phyloP scores from a whole-genome alignment of 768 basidiomycete species.

The Tricholoma sp. region DNA sequence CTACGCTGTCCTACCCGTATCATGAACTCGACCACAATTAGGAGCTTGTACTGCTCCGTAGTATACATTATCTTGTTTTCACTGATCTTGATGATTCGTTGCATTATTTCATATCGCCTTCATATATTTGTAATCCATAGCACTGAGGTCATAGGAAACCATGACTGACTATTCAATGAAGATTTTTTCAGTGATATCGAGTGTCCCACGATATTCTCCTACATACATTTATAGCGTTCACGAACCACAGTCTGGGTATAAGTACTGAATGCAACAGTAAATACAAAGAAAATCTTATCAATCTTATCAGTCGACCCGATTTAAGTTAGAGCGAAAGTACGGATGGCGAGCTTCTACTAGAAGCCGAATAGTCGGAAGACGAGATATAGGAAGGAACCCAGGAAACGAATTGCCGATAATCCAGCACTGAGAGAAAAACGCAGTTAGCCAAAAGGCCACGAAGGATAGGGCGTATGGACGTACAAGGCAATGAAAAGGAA shows the following conservation, averaged over 20 bases:
- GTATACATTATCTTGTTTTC: not conserved
- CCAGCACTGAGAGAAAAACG: constrained; percentile 49
- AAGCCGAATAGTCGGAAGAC: constrained; percentile 67
- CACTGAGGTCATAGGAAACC: not conserved
- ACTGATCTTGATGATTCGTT: not conserved
- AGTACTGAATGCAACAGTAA: not conserved
- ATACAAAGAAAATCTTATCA: not conserved
- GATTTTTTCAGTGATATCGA: not conserved
- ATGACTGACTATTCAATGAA: not conserved
- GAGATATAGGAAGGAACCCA: constrained; percentile 75
- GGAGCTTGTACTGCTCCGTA: not conserved
- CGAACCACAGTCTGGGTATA: no score
- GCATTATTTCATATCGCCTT: not conserved
- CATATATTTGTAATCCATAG: constrained; percentile 1
- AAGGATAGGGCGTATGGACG: constrained; percentile 8
- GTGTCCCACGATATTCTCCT: no score
- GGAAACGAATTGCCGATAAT: constrained; percentile 75
- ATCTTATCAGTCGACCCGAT: no score
- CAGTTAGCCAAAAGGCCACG: not conserved
- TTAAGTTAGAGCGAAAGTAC: not conserved
- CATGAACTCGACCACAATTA: constrained; percentile 42
- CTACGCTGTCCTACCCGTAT: constrained; percentile 53
- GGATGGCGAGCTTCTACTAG: constrained; percentile 19
- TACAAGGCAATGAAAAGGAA: constrained; percentile 58
- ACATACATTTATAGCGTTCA: no score